These are phyloP conservation scores for Phytopythium kandeliae DNA, from an alignment of 352 stramenopile genomes.

Conservation along the genomic window DNA sequence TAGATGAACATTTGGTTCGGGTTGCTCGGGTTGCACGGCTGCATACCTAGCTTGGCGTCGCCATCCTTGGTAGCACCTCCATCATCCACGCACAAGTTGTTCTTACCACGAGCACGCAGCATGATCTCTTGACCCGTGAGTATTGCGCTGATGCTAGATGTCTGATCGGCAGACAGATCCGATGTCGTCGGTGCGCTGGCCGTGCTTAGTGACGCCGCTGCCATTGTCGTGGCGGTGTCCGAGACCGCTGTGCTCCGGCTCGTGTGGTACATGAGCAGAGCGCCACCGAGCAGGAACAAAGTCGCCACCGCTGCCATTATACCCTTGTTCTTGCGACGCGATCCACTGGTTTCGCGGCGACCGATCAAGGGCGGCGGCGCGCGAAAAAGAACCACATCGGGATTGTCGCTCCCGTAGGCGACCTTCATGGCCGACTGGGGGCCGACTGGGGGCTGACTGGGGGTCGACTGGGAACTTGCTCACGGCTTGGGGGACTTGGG, in stretches of 20 bases:
- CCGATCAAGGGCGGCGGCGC: not conserved
- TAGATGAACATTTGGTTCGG: constrained; percentile 30
- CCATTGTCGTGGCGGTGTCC: not conserved
- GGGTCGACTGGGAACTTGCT: not conserved
- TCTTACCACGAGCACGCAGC: constrained; percentile 17
- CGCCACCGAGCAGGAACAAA: constrained; percentile 1
- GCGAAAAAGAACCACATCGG: not conserved
- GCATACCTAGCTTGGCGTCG: constrained; percentile 12
- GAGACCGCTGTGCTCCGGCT: not conserved
- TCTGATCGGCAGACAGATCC: constrained; percentile 11
- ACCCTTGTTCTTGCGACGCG: not conserved
- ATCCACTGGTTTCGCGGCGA: not conserved
- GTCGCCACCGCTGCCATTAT: constrained; percentile 1
- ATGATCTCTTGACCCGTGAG: constrained; percentile 18
- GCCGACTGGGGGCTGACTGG: too few relatives aligned
- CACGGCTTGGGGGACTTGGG: not conserved
- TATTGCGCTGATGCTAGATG: too few relatives aligned
- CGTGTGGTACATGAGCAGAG: not conserved
- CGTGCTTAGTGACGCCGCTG: not conserved
- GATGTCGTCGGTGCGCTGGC: not conserved
- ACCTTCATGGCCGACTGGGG: constrained; percentile 7
- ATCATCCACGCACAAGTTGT: constrained; percentile 28
- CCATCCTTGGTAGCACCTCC: constrained; percentile 13
- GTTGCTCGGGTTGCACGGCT: constrained; percentile 20
- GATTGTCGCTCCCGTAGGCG: constrained; percentile 9